Evolutionary conservation across 345 rosid genomes (phyloP).

Genomic region (Raphanus raphanistrum): DNA sequence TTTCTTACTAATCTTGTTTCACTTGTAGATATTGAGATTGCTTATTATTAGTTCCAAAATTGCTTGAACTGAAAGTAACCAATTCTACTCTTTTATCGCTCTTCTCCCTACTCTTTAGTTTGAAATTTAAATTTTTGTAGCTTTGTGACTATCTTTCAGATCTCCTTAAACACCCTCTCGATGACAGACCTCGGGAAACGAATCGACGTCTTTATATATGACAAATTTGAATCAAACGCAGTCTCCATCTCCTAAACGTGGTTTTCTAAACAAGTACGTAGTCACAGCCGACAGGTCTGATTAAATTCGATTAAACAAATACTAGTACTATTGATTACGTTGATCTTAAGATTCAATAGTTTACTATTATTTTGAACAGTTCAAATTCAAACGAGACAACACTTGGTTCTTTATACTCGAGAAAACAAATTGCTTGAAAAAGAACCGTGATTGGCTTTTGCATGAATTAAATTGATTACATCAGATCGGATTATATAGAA

Average conservation of each 20-base stretch:
- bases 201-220: conserved; percentile 1
- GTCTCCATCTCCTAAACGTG: conserved; percentile 13
- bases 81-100: conserved; percentile 18
- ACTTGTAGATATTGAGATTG: conserved; percentile 16
- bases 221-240: conserved; percentile 19
- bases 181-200: conserved; percentile 20
- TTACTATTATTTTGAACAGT: background rate
- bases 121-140: conserved; percentile 32
- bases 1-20: background rate
- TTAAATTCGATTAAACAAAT: background rate
- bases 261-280: conserved; percentile 18
- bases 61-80: conserved; percentile 28
- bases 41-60: conserved; percentile 6
- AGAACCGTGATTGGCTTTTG: conserved; percentile 17
- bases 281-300: conserved; percentile 25
- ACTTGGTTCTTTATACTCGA: background rate
- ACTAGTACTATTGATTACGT: background rate
- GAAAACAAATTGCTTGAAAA: background rate
- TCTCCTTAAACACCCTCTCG: conserved; percentile 29
- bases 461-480: background rate
- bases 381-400: conserved; percentile 4
- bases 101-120: conserved; percentile 31
- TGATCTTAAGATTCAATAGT: background rate
- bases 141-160: conserved; percentile 15
- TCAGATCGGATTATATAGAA: background rate